A percentile compares a stretch with the other conserved stretches of the same genome.
Evolutionary conservation across 1,139 yeast species (phyloP).

Genomic region (Geotrichum klebahnii): DNA sequence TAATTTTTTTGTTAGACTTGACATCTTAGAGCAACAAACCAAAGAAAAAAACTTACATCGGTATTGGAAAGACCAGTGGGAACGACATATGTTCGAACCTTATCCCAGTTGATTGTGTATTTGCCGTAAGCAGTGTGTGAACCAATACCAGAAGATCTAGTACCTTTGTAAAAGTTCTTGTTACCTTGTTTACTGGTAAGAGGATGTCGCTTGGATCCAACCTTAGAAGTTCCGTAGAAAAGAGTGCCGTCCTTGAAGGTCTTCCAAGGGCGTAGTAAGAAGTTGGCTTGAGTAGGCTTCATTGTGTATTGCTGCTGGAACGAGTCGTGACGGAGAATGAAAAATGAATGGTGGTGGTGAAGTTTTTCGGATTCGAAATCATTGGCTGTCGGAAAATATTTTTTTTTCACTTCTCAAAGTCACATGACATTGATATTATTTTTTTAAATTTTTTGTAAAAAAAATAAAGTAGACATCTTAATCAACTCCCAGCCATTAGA

Average conservation of each 20-base stretch:
- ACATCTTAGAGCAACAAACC: not conserved
- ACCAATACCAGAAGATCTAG: conserved; percentile 92
- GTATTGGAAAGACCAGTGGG: conserved; percentile 50
- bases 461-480: too few relatives aligned
- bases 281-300: conserved; percentile 38
- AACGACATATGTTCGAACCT: conserved; percentile 85
- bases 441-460: too few relatives aligned
- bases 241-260: conserved; percentile 70
- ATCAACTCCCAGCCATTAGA: too few relatives aligned
- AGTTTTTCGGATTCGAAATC: not conserved
- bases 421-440: too few relatives aligned
- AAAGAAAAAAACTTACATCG: conserved; percentile 26
- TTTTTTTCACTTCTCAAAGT: too few relatives aligned
- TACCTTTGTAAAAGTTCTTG: conserved; percentile 91
- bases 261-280: conserved; percentile 83
- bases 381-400: not conserved
- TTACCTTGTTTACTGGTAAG: conserved; percentile 92
- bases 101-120: conserved; percentile 74
- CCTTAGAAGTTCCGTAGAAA: conserved; percentile 71
- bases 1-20: conserved; percentile 22
- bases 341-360: conserved; percentile 13
- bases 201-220: conserved; percentile 81
- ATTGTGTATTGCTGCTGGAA: conserved; percentile 26
- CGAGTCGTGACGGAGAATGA: not conserved
- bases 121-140: conserved; percentile 67